These are phyloP conservation scores for Lipomyces chichibuensis DNA, from an alignment of 805 yeast species.

Conservation along the genomic window DNA sequence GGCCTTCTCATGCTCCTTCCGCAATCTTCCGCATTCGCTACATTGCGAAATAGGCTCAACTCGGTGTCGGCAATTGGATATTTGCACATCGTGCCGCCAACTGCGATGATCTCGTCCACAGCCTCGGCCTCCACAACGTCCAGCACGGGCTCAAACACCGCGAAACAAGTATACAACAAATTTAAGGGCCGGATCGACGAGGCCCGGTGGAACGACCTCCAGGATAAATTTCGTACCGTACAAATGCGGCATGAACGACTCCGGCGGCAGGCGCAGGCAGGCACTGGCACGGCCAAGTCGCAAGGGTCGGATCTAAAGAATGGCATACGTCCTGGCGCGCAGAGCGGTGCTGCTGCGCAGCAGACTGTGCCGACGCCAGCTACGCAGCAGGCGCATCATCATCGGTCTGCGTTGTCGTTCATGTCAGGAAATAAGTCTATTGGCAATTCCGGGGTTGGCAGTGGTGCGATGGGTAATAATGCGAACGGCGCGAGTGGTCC, in stretches of 20 bases:
- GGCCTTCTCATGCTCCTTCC: constrained; percentile 94
- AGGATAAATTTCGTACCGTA: constrained; percentile 54
- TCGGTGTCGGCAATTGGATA: constrained; percentile 52
- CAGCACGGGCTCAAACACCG: constrained; percentile 4
- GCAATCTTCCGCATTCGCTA: constrained; percentile 87
- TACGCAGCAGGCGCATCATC: constrained; percentile 27
- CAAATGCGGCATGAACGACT: constrained; percentile 50
- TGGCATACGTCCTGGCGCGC: background rate
- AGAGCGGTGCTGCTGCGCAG: background rate
- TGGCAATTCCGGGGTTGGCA: background rate
- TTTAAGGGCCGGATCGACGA: constrained; percentile 36
- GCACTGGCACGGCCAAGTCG: background rate
- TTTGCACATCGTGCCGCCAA: constrained; percentile 40
- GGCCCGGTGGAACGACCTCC: constrained; percentile 49
- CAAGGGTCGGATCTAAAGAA: background rate
- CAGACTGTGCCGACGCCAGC: constrained; percentile 3
- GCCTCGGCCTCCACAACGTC: constrained; percentile 35
- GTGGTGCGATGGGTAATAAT: background rate
- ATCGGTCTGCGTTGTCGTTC: constrained; percentile 28
- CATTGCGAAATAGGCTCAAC: constrained; percentile 73
- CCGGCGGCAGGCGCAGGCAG: constrained; percentile 25
- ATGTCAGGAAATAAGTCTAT: constrained; percentile 20
- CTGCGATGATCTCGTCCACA: constrained; percentile 12
- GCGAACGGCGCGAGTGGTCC: background rate
- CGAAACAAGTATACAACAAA: constrained; percentile 26